phyloP scores from a whole-genome alignment of 495 filamentous ascomycete species.

The Parathielavia appendiculata region DNA sequence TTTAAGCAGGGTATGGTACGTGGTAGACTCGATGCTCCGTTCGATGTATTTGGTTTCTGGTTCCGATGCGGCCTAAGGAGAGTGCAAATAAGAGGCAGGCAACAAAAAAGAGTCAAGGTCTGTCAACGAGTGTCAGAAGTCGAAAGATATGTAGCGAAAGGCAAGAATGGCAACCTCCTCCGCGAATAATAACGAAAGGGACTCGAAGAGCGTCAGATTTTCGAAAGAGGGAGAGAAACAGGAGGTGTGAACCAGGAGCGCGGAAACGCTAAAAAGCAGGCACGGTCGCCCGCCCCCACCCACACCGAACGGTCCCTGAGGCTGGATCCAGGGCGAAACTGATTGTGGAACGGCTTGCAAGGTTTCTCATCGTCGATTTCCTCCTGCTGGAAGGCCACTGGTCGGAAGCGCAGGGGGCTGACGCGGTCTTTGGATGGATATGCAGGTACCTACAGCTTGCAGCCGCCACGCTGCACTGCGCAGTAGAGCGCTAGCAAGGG shows the following conservation, averaged over 20 bases:
- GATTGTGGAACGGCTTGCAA: slow-evolving; percentile 7
- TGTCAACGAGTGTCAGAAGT: slow-evolving; percentile 39
- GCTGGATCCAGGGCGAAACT: slow-evolving; percentile 7
- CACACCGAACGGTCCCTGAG: neutral
- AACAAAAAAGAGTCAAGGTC: slow-evolving; percentile 23
- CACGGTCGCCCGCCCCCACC: neutral
- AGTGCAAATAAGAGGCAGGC: slow-evolving; percentile 12
- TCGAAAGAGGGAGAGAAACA: slow-evolving; percentile 1
- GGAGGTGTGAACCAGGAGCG: neutral
- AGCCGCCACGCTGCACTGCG: neutral
- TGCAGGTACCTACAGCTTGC: neutral
- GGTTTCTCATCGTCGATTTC: neutral
- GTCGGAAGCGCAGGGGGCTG: neutral
- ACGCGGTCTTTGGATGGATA: slow-evolving; percentile 8
- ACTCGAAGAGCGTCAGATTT: neutral
- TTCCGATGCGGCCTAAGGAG: neutral
- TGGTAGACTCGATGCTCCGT: slow-evolving; percentile 2
- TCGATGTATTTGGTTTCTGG: slow-evolving; percentile 2
- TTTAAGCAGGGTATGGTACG: too few species aligned
- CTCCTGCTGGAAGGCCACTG: neutral
- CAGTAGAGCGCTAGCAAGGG: neutral
- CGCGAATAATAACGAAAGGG: slow-evolving; percentile 16
- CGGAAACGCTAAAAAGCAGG: neutral
- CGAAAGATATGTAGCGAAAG: slow-evolving; percentile 11
- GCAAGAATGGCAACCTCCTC: slow-evolving; percentile 17